Percentiles rank a stretch among this genome's conserved stretches.
Evolutionary conservation across 495 filamentous ascomycete genomes (phyloP).

Genomic region (Trichocladium antarcticum): DNA sequence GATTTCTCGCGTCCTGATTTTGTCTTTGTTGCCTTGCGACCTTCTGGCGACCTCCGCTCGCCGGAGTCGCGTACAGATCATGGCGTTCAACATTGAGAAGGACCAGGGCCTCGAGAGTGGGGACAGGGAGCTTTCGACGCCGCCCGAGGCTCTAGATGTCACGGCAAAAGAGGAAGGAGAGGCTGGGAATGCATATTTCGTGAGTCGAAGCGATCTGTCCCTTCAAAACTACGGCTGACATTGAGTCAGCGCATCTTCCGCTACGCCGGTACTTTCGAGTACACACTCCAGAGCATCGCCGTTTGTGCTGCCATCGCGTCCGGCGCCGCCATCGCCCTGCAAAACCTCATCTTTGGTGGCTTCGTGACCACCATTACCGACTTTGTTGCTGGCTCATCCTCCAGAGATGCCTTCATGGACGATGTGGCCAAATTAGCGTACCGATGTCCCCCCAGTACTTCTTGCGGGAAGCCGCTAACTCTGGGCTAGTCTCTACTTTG

Average conservation of each 20-base stretch:
- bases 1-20: too few relatives aligned
- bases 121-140: not conserved
- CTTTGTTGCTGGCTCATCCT: slow-evolving; percentile 3
- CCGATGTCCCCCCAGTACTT: too few relatives aligned
- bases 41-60: not conserved
- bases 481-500: slow-evolving; percentile 34
- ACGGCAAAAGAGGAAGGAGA: not conserved
- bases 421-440: slow-evolving; percentile 11
- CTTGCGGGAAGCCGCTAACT: too few relatives aligned
- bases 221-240: not conserved
- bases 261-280: slow-evolving; percentile 12
- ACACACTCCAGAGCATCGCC: slow-evolving; percentile 13
- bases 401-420: slow-evolving; percentile 4
- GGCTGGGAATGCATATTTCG: slow-evolving; percentile 9
- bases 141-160: not conserved
- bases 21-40: not conserved
- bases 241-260: slow-evolving; percentile 16
- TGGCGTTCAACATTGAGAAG: not conserved
- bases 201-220: not conserved
- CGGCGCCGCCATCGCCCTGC: slow-evolving; percentile 27
- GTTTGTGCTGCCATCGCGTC: slow-evolving; percentile 17
- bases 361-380: slow-evolving; percentile 24
- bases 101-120: not conserved
- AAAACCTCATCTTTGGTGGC: slow-evolving; percentile 29
- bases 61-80: too few relatives aligned